phyloP scores from a whole-genome alignment of 257 asterid species.

The Petrea volubilis region DNA sequence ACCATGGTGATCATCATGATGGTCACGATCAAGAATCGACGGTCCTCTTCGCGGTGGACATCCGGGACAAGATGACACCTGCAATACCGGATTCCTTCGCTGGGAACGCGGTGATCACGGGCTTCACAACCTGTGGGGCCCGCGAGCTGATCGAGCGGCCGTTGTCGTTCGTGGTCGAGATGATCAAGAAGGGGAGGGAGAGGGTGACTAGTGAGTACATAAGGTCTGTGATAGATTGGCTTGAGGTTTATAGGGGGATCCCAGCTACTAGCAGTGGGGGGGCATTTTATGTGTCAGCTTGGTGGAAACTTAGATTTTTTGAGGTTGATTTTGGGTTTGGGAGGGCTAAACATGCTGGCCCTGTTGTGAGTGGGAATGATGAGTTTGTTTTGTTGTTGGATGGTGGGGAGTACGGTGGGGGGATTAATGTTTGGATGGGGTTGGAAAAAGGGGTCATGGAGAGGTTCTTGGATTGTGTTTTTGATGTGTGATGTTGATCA shows the following conservation, averaged over 20 bases:
- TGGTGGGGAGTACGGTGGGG: conserved; percentile 20
- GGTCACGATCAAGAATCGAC: conserved; percentile 21
- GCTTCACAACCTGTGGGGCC: conserved; percentile 29
- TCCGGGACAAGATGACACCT: conserved; percentile 33
- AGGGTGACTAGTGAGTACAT: conserved; percentile 38
- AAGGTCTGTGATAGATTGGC: conserved; percentile 43
- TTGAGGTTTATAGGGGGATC: conserved; percentile 42
- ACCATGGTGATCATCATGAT: not conserved
- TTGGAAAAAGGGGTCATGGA: conserved; percentile 37
- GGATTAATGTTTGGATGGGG: conserved; percentile 47
- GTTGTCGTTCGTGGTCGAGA: conserved; percentile 28
- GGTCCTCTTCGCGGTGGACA: conserved; percentile 46
- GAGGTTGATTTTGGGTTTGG: conserved; percentile 44
- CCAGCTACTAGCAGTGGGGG: conserved; percentile 38
- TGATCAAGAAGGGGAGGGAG: conserved; percentile 33
- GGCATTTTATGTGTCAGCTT: conserved; percentile 40
- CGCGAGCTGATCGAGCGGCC: conserved; percentile 25
- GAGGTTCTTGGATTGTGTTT: conserved; percentile 31
- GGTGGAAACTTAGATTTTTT: conserved; percentile 43
- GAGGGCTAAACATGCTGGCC: conserved; percentile 42
- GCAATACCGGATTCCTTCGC: conserved; percentile 24
- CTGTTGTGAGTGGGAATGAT: conserved; percentile 43
- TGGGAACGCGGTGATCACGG: conserved; percentile 48
- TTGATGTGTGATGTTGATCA: conserved; percentile 17
- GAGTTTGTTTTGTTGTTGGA: conserved; percentile 43